Base-by-base conservation (phyloP, 768 basidiomycete species). In the Podaxis rugospora region DNA sequence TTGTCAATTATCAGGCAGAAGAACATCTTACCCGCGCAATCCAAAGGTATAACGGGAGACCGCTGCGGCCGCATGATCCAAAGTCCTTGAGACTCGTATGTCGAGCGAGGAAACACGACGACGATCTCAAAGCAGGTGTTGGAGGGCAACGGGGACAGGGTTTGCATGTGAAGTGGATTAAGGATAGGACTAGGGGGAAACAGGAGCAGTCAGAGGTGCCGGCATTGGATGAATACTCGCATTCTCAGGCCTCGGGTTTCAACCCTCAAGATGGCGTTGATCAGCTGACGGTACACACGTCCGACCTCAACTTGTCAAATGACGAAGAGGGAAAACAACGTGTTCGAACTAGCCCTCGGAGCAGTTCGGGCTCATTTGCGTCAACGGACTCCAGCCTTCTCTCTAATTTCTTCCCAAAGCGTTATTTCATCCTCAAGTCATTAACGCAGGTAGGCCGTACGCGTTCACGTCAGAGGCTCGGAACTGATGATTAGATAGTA, bases 381-480 rank as follows among this genome's bases (percentile, higher is more conserved):
- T 94, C 92, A 39, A 95, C 93, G 1, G 90, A 80, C 62, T 97
- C 95, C 21, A 92, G 89, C 68, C 76, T 96, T 66, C 76, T 98
- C 13, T 64, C 78, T 2, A 80, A 77, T 55, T 75, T 93, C 70
- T 98, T 96, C 71, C 93, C 94, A 2, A 83, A 82, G 67, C 86
- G 95, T n/a, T 93, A 87, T 69, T 97, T 97, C 67, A 95, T 98
- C 62, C 82, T 96, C 68, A 95, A 96, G 74, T 93, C 91, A 23
- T 73, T 91, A 69, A 89, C 89, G 1, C 85, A 87, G 77, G 93
- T 90, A 68, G 63, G 83, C 55, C 21, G 40, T 51, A 18, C 25
- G 9, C 18, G 25, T 28, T 55, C 5, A 18, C 42, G 14, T 27
- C 40, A 40, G 47, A 51, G 36, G 1, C 50, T 32, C 27, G 10